Conservation (phyloP, 768 basidiomycete genomes). For the Lactifluus piperatus region DNA sequence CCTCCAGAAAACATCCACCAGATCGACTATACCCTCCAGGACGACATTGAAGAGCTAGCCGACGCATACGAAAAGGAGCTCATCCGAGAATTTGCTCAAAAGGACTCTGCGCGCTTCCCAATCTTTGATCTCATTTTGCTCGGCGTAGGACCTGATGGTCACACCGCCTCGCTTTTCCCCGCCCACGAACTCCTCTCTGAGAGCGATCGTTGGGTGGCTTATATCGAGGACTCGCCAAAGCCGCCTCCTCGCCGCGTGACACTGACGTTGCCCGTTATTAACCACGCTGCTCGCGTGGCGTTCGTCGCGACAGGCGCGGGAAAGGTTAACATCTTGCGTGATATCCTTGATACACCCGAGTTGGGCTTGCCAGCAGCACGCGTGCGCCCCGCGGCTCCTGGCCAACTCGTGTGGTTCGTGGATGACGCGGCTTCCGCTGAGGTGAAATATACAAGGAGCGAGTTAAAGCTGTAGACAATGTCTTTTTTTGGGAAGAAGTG, state of each 20-base stretch:
- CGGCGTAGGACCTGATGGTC: constrained; percentile 96
- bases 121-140: constrained; percentile 96
- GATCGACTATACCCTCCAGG: constrained; percentile 58
- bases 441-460: constrained; percentile 46
- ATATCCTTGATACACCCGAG: constrained; percentile 76
- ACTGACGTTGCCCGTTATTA: constrained; percentile 84
- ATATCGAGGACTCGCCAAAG: constrained; percentile 89
- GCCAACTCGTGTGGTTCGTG: constrained; percentile 91
- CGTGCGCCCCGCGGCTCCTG: constrained; percentile 70
- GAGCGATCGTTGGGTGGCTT: constrained; percentile 90
- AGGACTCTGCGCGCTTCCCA: constrained; percentile 92
- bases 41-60: constrained; percentile 71
- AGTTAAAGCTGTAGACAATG: constrained; percentile 48
- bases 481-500: too few relatives aligned
- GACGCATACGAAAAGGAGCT: constrained; percentile 79
- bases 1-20: constrained; percentile 70
- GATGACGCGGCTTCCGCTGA: constrained; percentile 74
- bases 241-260: constrained; percentile 87
- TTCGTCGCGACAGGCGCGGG: constrained; percentile 82
- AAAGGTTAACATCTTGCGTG: constrained; percentile 68
- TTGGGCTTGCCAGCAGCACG: constrained; percentile 71
- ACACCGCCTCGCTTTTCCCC: constrained; percentile 96
- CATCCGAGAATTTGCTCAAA: constrained; percentile 85
- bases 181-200: constrained; percentile 80
- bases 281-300: constrained; percentile 78